phyloP scores from a whole-genome alignment of 768 basidiomycete genomes.

The Tremella yokohamensis region DNA sequence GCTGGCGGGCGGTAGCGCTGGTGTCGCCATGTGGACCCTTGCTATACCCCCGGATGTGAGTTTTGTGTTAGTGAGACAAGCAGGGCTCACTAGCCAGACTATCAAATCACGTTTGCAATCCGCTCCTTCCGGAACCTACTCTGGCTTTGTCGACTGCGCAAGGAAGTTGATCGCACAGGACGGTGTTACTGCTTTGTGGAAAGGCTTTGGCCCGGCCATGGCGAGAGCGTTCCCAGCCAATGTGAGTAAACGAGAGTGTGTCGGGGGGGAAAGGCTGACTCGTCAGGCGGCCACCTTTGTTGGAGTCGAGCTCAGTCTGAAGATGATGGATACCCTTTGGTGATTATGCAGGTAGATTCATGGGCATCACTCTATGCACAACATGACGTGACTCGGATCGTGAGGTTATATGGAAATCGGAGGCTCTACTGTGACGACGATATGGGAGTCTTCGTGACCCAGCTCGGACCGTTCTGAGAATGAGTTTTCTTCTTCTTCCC shows the following conservation, averaged over 20 bases:
- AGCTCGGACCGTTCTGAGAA: no score
- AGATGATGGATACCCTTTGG: constrained; percentile 68
- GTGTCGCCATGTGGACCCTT: constrained; percentile 96
- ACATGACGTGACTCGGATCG: no score
- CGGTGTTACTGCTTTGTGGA: constrained; percentile 85
- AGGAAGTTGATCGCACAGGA: constrained; percentile 86
- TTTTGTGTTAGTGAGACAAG: constrained; percentile 14
- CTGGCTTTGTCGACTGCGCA: constrained; percentile 85
- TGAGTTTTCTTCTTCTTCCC: no score
- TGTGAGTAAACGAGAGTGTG: constrained; percentile 60
- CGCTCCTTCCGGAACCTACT: constrained; percentile 95
- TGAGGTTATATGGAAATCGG: no score
- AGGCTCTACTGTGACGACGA: no score
- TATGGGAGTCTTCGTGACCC: no score
- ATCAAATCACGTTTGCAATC: constrained; percentile 94
- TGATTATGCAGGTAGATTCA: constrained; percentile 10
- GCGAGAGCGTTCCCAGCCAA: constrained; percentile 91
- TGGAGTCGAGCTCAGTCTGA: constrained; percentile 86
- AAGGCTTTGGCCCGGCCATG: constrained; percentile 97
- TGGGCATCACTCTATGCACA: no score
- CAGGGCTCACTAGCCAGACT: constrained; percentile 58
- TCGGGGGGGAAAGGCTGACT: constrained; percentile 6
- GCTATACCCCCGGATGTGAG: constrained; percentile 94
- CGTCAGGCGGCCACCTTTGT: constrained; percentile 53
- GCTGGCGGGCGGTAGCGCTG: constrained; percentile 86